phyloP scores from a whole-genome alignment of 1,284 basidiomycete genomes.

The Ustilago curta region DNA sequence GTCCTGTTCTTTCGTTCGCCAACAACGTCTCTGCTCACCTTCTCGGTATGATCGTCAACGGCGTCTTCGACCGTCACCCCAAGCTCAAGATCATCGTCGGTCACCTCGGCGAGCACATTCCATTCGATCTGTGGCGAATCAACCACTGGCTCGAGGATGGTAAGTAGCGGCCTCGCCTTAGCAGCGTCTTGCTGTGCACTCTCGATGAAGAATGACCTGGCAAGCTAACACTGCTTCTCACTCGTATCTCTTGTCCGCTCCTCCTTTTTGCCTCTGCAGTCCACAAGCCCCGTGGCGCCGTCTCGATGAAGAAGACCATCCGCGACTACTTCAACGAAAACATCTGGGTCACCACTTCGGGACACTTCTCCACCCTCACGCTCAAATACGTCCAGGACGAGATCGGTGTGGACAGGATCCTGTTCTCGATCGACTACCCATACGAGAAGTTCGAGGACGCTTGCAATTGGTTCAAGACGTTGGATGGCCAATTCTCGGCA shows the following conservation, averaged over 20 bases:
- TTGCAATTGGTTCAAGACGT: slow-evolving; percentile 64
- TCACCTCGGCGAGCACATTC: slow-evolving; percentile 69
- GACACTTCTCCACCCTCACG: slow-evolving; percentile 57
- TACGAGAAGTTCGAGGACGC: slow-evolving; percentile 68
- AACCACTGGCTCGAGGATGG: slow-evolving; percentile 69
- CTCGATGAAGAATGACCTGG: no score
- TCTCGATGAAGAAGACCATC: slow-evolving; percentile 56
- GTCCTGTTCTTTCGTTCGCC: slow-evolving; percentile 67
- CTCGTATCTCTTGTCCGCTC: no score
- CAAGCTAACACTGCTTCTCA: background rate
- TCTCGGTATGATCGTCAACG: slow-evolving; percentile 69
- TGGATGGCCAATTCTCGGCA: slow-evolving; percentile 37
- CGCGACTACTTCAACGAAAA: slow-evolving; percentile 62
- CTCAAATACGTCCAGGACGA: slow-evolving; percentile 60
- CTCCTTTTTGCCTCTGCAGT: slow-evolving; percentile 14
- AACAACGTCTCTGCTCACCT: slow-evolving; percentile 68
- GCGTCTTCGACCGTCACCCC: slow-evolving; percentile 69
- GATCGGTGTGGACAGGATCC: slow-evolving; percentile 65
- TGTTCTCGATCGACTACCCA: slow-evolving; percentile 69
- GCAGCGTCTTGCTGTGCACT: background rate
- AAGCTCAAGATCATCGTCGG: slow-evolving; percentile 70
- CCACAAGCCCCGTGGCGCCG: slow-evolving; percentile 58
- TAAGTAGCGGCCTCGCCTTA: slow-evolving; percentile 8
- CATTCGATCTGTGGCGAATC: slow-evolving; percentile 68
- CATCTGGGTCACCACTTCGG: slow-evolving; percentile 65